phyloP scores from a whole-genome alignment of 768 basidiomycete species.

The Mrakia gelida region DNA sequence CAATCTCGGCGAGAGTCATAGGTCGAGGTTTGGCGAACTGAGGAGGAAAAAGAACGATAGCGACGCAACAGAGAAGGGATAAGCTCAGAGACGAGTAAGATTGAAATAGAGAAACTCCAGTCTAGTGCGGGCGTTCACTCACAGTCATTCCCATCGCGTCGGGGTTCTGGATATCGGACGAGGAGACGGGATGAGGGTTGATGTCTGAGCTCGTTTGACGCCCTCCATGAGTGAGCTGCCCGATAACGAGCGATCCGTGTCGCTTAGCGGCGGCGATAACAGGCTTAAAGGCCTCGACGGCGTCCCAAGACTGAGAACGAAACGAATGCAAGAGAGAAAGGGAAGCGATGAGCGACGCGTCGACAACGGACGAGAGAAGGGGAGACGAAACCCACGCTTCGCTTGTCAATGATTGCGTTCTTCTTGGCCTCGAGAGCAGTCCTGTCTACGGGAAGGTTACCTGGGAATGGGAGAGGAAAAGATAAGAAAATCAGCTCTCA shows the following conservation, averaged over 20 bases:
- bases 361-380: no score
- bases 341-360: no score
- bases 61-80: no score
- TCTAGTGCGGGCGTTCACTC: no score
- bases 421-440: constrained; percentile 39
- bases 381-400: constrained; percentile 14
- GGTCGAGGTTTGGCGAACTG: constrained; percentile 37
- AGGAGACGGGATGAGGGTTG: background rate
- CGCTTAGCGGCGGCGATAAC: constrained; percentile 40
- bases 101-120: no score
- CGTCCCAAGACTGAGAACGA: constrained; percentile 32
- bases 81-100: background rate
- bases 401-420: constrained; percentile 40
- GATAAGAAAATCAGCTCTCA: background rate
- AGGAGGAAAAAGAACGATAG: constrained; percentile 11
- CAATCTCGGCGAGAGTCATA: constrained; percentile 34
- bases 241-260: constrained; percentile 37
- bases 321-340: background rate
- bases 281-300: constrained; percentile 45
- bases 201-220: constrained; percentile 12
- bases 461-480: background rate
- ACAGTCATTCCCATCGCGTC: background rate
- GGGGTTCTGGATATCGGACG: constrained; percentile 34
- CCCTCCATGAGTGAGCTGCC: constrained; percentile 35
- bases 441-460: constrained; percentile 40